Evolutionary conservation across 345 rosid genomes (phyloP), one percentile per base, ranked within the genome.

Genomic region (Salix koriyanagi): DNA sequence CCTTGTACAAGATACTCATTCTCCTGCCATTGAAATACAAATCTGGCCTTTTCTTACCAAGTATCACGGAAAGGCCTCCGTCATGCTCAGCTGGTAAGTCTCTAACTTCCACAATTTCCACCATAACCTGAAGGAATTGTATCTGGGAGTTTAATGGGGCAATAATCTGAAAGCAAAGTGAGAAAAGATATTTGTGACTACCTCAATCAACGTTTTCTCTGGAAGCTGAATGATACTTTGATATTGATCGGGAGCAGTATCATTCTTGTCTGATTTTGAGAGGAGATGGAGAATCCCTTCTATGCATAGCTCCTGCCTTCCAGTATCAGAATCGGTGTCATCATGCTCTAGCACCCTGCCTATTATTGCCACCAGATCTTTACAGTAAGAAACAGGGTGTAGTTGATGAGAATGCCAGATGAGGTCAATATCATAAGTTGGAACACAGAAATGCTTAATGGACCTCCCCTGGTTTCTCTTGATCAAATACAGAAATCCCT

Each of bases 341-440:
- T 50, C 74, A 52, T 71, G 74, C 41, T 71, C 25, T 18, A 71
- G 52, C 23, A 71, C 74, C 64, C 62, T 52, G 15, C 74, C 62
- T 11, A 52, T 30, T 21, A 75, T 42, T 69, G 67, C 74, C 76
- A 50, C 65, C 26, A 76, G 67, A 76, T 85, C 82, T 23, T 83
- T 74, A 39, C 48, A 44, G 75, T 74, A 66, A 67, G 72, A 73
- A 67, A 67, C 58, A 69, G 80, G 80, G 42, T 58, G 56, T 39
- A 76, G 60, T 41, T 70, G 83, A 39, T 77, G 82, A 56, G 82
- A 52, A 30, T 75, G 85, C 80, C 81, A 82, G 42, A 79, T 77
- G 19, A 86, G 83, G 75, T 81, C 86, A 36, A 77, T 81, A 74
- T 83, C 83, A 44, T 82, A 77, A 7, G 84, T 77, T 25, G 84